Evolutionary conservation across 768 basidiomycete genomes (phyloP), one percentile per base, ranked within the genome.

Genomic region (Hypsizygus marmoreus): DNA sequence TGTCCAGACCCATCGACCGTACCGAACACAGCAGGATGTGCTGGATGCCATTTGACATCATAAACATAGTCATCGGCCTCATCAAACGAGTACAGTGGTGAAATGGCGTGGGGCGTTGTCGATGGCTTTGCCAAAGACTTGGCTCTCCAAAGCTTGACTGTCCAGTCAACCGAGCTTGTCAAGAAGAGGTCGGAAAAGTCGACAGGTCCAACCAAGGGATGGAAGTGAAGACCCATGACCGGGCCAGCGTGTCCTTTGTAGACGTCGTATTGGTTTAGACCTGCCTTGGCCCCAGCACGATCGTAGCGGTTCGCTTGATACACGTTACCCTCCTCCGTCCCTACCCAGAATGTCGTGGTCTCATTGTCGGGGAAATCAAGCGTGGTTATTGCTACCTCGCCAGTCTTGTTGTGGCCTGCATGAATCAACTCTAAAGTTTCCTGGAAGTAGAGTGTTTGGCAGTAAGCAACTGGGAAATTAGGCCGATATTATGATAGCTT

Each of bases 31-130:
- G 95, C 93, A 11, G 97, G 97, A 67, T 99, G 95, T 11, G 82
- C 75, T 5, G 95, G 94, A 63, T 99, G 97, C 97, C 97, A 99
- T 64, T 88, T 91, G 35, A 92, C 95, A 70, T 97, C 97, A 69
- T 97, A 98, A 8, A 99, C 95, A 63, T 98, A 97, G 65, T 99
- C 97, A 61, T 95, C 93, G 10, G 94, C 91, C 66, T 97, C 95
- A 54, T 99, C 95, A 59, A 99, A 98, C 30, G 91, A 93, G 62
- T 95, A 88, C 17, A 98, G 55, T 2, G 95, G 91, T 0, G 80
- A 34, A n/a, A 95, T 74, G 13, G 66, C 64, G 54, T 81, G 78
- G 13, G 72, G 71, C 0, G 70, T 59, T 28, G 84, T 83, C 6
- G 86, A 84, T 6, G 88, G 80, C 66, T 91, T 91, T 32, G 86